Percentiles rank a stretch among this genome's conserved stretches.
Evolutionary conservation across 2,329 filamentous ascomycete species (phyloP).

Genomic region (Aspergillus aculeatinus): DNA sequence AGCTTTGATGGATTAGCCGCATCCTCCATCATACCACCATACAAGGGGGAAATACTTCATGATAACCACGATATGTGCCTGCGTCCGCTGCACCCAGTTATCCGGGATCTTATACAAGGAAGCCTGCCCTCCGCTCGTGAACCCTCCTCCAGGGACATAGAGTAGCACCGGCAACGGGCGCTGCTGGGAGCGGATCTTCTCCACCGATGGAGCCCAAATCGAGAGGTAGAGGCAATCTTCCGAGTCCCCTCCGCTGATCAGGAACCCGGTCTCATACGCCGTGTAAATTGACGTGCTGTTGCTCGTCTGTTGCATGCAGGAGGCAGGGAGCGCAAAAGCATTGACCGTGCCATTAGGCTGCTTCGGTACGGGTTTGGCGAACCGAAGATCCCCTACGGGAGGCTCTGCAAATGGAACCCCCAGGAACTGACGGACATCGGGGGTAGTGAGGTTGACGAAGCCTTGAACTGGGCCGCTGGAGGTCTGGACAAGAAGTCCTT

Average conservation of each 20-base stretch:
- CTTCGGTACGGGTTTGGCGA: slow-evolving; percentile 33
- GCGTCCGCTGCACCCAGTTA: slow-evolving; percentile 16
- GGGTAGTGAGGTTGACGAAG: slow-evolving; percentile 17
- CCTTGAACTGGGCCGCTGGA: slow-evolving; percentile 19
- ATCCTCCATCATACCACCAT: background rate
- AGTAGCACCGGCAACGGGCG: slow-evolving; percentile 17
- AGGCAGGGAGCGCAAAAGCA: slow-evolving; percentile 14
- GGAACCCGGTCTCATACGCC: slow-evolving; percentile 15
- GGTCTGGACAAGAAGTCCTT: slow-evolving; percentile 10
- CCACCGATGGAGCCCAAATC: slow-evolving; percentile 17
- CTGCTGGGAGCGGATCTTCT: background rate
- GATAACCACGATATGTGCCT: slow-evolving; percentile 19
- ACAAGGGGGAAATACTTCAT: slow-evolving; percentile 13
- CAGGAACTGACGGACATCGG: slow-evolving; percentile 34
- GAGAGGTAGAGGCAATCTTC: slow-evolving; percentile 23
- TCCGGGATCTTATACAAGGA: slow-evolving; percentile 13
- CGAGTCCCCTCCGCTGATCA: slow-evolving; percentile 9
- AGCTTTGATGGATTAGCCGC: slow-evolving; percentile 7
- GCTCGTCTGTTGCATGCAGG: slow-evolving; percentile 8
- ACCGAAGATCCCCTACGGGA: slow-evolving; percentile 45
- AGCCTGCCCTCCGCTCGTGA: slow-evolving; percentile 13
- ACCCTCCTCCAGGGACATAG: slow-evolving; percentile 21
- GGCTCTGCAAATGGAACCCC: slow-evolving; percentile 50
- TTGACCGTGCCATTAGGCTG: slow-evolving; percentile 20
- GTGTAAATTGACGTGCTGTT: slow-evolving; percentile 18